Conservation (phyloP, 2,329 filamentous ascomycete genomes). For the Aureobasidium pullulans region DNA sequence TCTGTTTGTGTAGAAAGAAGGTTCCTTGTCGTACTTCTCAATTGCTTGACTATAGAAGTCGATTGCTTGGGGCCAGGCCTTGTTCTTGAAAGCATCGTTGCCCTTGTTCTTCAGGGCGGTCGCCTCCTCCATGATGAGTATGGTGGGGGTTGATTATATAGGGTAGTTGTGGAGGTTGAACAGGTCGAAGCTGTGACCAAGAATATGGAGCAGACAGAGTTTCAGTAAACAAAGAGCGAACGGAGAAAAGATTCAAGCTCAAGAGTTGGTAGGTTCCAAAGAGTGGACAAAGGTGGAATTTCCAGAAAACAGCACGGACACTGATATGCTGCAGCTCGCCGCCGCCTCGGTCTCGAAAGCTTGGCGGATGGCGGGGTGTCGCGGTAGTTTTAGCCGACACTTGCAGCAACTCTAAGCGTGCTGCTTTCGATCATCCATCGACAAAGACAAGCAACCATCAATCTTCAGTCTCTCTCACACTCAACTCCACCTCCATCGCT, state of each 20-base stretch:
- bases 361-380: not conserved
- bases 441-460: not conserved
- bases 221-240: not conserved
- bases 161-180: not conserved
- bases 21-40: conserved; percentile 70
- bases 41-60: conserved; percentile 85
- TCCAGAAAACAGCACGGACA: conserved; percentile 7
- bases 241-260: not conserved
- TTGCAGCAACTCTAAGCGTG: not conserved
- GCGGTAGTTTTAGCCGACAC: not conserved
- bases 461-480: not conserved
- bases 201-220: not conserved
- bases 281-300: not conserved
- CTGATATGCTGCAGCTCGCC: not conserved
- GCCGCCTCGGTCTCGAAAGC: conserved; percentile 6
- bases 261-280: not conserved
- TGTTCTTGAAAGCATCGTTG: conserved; percentile 82
- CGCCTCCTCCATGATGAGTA: conserved; percentile 45
- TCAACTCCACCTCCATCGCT: not conserved
- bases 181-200: not conserved
- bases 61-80: conserved; percentile 78
- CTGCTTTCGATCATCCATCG: not conserved
- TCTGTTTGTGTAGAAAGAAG: conserved; percentile 88
- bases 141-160: not conserved
- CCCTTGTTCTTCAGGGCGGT: conserved; percentile 84